Percentiles rank a stretch among this genome's conserved stretches.
Evolutionary conservation across 208 protist genomes (phyloP).

Genomic region (Crithidia fasciculata): DNA sequence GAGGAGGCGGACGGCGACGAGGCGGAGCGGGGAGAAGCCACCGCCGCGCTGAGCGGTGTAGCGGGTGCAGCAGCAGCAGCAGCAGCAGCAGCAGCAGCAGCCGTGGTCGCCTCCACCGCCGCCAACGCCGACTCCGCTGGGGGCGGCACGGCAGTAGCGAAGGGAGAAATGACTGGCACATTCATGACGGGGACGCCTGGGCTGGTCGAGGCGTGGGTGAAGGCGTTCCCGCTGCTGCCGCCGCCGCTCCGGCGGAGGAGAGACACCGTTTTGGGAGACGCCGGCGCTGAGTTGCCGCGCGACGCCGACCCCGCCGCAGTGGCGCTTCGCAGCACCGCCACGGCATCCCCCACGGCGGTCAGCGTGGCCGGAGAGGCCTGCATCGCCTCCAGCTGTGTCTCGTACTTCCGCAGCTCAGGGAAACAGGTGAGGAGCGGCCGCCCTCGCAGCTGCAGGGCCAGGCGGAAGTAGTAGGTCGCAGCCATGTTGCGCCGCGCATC

Average conservation of each 20-base stretch:
- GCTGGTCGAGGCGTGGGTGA: background rate
- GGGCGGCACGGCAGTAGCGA: background rate
- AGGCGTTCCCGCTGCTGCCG: background rate
- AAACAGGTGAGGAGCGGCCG: slow-evolving; percentile 40
- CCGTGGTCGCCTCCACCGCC: background rate
- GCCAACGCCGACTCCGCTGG: background rate
- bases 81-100: no score
- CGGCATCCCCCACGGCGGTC: background rate
- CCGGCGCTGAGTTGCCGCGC: background rate
- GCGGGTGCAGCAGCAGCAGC: no score
- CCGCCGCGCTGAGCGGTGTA: background rate
- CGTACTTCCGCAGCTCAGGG: slow-evolving; percentile 32
- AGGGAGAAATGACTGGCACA: slow-evolving; percentile 1
- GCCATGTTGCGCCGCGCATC: slow-evolving; percentile 34
- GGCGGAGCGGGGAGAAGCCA: background rate
- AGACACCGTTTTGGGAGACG: background rate
- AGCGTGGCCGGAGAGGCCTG: slow-evolving; percentile 14
- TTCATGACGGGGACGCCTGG: background rate
- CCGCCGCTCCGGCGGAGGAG: background rate
- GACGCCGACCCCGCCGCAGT: background rate
- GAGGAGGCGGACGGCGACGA: slow-evolving; percentile 8
- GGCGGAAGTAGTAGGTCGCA: slow-evolving; percentile 38
- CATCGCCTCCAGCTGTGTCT: slow-evolving; percentile 23
- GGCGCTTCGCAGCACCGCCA: slow-evolving; percentile 9
- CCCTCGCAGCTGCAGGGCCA: slow-evolving; percentile 45